Evolutionary conservation across 1,284 basidiomycete species (phyloP).

Genomic region (Hemileia vastatrix): DNA sequence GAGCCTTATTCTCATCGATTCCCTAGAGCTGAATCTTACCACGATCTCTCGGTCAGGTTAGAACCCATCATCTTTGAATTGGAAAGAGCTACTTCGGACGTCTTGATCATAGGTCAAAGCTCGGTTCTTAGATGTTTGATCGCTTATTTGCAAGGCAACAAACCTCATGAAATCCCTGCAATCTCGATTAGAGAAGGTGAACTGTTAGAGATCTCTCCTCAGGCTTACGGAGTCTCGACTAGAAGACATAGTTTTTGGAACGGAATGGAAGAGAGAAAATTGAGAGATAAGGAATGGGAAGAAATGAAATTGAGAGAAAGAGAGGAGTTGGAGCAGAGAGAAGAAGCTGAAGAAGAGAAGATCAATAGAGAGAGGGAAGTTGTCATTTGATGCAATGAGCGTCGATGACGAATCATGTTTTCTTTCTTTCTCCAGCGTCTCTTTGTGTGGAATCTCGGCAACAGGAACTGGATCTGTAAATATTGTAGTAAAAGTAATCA

Average conservation of each 20-base stretch:
- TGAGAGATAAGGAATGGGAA: too few species aligned
- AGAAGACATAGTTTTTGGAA: not conserved
- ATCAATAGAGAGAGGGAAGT: too few species aligned
- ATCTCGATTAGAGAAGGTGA: slow-evolving; percentile 66
- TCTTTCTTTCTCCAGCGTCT: too few species aligned
- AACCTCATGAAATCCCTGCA: slow-evolving; percentile 88
- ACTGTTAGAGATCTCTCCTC: slow-evolving; percentile 37
- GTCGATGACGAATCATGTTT: too few species aligned
- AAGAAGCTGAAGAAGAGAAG: too few species aligned
- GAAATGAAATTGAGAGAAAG: too few species aligned
- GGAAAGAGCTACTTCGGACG: slow-evolving; percentile 67
- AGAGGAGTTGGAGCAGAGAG: too few species aligned
- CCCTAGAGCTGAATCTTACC: slow-evolving; percentile 65
- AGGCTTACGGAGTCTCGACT: slow-evolving; percentile 41
- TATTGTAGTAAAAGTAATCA: too few species aligned
- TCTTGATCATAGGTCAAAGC: slow-evolving; percentile 66
- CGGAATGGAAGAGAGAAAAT: too few species aligned
- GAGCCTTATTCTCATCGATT: slow-evolving; percentile 84
- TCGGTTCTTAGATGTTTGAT: slow-evolving; percentile 88
- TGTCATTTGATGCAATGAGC: too few species aligned
- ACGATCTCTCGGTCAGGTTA: slow-evolving; percentile 55
- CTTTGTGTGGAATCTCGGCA: too few species aligned
- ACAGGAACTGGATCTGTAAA: too few species aligned
- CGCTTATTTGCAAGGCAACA: slow-evolving; percentile 76
- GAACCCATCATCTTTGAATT: slow-evolving; percentile 74